Percentiles rank a stretch among this genome's conserved stretches.
phyloP scores from a whole-genome alignment of 495 filamentous ascomycete species.

The Lasiosphaeriaceae sp. region DNA sequence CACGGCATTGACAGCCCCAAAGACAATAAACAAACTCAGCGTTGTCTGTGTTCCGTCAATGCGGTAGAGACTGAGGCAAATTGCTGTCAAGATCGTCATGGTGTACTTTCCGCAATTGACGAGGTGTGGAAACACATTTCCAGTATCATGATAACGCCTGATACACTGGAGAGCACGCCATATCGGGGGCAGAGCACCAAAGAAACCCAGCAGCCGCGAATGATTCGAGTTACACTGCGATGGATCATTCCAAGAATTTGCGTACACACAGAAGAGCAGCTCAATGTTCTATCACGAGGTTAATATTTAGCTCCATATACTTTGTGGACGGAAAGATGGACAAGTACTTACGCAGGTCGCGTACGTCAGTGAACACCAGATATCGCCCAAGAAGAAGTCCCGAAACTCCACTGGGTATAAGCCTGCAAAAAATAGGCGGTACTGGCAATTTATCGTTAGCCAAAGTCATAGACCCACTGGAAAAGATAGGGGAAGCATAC shows the following conservation, averaged over 20 bases:
- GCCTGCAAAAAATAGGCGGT: conserved; percentile 78
- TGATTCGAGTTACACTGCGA: conserved; percentile 78
- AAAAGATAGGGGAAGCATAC: conserved; percentile 44
- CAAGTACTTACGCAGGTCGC: conserved; percentile 67
- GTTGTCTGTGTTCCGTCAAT: conserved; percentile 55
- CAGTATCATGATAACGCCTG: conserved; percentile 82
- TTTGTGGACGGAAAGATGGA: background rate
- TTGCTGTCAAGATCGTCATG: conserved; percentile 76
- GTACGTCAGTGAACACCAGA: conserved; percentile 94
- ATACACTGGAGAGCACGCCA: conserved; percentile 90
- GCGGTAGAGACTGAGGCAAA: conserved; percentile 75
- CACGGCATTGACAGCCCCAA: conserved; percentile 72
- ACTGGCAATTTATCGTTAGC: conserved; percentile 49
- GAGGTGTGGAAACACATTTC: conserved; percentile 85
- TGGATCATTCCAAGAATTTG: conserved; percentile 66
- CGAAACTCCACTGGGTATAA: conserved; percentile 92
- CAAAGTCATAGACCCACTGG: background rate
- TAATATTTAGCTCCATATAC: background rate
- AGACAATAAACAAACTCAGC: conserved; percentile 69
- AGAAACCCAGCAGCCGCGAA: conserved; percentile 81
- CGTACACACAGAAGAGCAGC: conserved; percentile 93
- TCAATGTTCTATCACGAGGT: conserved; percentile 63
- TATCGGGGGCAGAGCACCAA: conserved; percentile 76
- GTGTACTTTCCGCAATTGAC: conserved; percentile 90
- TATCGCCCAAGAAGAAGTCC: conserved; percentile 96